Evolutionary conservation across 2,329 filamentous ascomycete genomes (phyloP), one percentile per base, ranked within the genome.

Genomic region (Fusarium marasasianum): DNA sequence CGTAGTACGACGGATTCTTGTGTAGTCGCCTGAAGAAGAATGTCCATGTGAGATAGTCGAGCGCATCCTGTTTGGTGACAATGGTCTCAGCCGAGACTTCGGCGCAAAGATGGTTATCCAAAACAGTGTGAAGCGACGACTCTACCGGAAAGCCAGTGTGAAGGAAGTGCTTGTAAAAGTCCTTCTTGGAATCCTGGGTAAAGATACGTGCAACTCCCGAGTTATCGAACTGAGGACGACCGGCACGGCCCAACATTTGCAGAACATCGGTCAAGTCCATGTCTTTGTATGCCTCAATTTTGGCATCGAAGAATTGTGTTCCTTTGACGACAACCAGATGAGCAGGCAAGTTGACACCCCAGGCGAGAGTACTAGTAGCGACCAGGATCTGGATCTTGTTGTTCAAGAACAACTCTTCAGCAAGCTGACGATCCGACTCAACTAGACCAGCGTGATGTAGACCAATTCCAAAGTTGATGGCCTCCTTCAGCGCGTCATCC

Each of bases 161-260:
- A 62, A 99, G 84, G 85, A 99, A 99, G 84, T 99, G 96, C 86
- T 99, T 99, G 85, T 99, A 99, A 83, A 99, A 99, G 68, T 97
- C 94, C 84, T 99, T 99, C 87, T 98, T 99, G 6, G 96, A 87
- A 78, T 98, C 95, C 79, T 99, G 95, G 0, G 96, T 99, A 80
- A 99, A 98, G 80, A 99, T 99, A 37, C 96, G 92, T 15, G 96
- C 97, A 65, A 99, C 97, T 75, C 97, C 96, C 0, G 95, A 97
- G 61, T 92, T 93, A 82, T 99, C 96, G 81, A 99, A 99, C 80
- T 99, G 96, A 8, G 96, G 96, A 72, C 96, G 93, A 22, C 96
- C 96, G 18, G 96, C 96, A 83, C 96, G 92, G 76, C 96, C 96
- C 35, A 99, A 87, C 96, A 99, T 99, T 83, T 99, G 96, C 71